Percentiles rank a stretch among this genome's conserved stretches.
phyloP scores from a whole-genome alignment of 2,329 filamentous ascomycete genomes.

The Chaetothyriales sp. region DNA sequence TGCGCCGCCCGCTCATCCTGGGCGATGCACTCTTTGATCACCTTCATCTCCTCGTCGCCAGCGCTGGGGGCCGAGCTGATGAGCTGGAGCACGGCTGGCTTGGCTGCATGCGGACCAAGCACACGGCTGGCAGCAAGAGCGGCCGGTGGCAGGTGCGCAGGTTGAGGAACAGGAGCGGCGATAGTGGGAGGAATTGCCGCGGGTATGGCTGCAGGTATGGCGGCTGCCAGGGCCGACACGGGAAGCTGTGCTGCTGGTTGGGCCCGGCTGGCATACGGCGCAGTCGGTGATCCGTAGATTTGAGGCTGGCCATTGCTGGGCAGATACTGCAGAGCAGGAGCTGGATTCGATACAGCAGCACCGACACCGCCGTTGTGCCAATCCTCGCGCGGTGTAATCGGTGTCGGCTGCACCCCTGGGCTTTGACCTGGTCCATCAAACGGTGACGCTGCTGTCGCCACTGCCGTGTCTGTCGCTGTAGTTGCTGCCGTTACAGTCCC shows the following conservation, averaged over 20 bases:
- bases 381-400: conserved; percentile 24
- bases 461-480: conserved; percentile 11
- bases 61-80: conserved; percentile 54
- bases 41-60: conserved; percentile 55
- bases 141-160: conserved; percentile 22
- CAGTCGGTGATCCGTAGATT: conserved; percentile 17
- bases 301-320: conserved; percentile 19
- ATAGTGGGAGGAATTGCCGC: no score
- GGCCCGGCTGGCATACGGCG: conserved; percentile 23
- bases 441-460: neutral
- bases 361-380: conserved; percentile 22
- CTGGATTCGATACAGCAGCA: conserved; percentile 20
- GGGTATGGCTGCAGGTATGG: conserved; percentile 2
- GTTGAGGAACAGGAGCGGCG: conserved; percentile 7
- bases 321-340: conserved; percentile 5
- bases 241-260: conserved; percentile 9
- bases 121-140: conserved; percentile 45
- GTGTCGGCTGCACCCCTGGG: conserved; percentile 11
- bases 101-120: conserved; percentile 44
- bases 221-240: conserved; percentile 9
- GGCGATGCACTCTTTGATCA: conserved; percentile 54
- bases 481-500: conserved; percentile 39
- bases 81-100: conserved; percentile 54
- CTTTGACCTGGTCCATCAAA: neutral
- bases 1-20: conserved; percentile 49